A percentile compares a stretch with the other conserved stretches of the same genome.
Evolutionary conservation across 306 rosid genomes (phyloP).

Genomic region (Cicer cuneatum): DNA sequence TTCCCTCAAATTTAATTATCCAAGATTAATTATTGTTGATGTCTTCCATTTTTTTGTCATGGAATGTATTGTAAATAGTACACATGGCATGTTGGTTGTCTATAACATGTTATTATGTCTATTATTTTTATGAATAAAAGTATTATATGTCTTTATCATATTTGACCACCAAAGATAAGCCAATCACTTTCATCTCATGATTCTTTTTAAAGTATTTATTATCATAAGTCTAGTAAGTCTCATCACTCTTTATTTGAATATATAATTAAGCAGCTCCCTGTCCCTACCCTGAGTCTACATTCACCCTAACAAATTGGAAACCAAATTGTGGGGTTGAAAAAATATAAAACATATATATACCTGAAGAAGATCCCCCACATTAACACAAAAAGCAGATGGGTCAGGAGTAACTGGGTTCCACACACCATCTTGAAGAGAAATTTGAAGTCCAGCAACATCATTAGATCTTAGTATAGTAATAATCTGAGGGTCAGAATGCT

Average conservation of each 20-base stretch:
- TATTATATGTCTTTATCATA: no score
- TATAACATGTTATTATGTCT: constrained; percentile 33
- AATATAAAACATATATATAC: constrained; percentile 35
- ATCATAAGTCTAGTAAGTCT: no score
- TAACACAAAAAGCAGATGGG: constrained; percentile 72
- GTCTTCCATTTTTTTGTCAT: constrained; percentile 1
- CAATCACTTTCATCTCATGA: no score
- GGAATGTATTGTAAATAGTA: neutral
- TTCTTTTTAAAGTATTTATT: no score
- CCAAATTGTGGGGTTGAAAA: no score
- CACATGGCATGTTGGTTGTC: constrained; percentile 17
- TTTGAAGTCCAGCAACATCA: constrained; percentile 81
- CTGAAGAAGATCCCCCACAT: constrained; percentile 80
- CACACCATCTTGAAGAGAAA: constrained; percentile 60
- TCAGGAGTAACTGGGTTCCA: constrained; percentile 82
- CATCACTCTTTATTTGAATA: no score
- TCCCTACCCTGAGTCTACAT: no score
- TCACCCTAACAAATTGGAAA: no score
- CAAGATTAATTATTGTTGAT: constrained; percentile 1
- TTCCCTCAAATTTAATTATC: neutral
- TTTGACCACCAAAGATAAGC: no score
- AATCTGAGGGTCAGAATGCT: constrained; percentile 92
- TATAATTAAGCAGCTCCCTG: no score
- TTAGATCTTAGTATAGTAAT: constrained; percentile 77
- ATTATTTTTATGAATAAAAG: neutral